Evolutionary conservation across 176 grass and related monocot species (phyloP).

Genomic region (Cenchrus purpureus): DNA sequence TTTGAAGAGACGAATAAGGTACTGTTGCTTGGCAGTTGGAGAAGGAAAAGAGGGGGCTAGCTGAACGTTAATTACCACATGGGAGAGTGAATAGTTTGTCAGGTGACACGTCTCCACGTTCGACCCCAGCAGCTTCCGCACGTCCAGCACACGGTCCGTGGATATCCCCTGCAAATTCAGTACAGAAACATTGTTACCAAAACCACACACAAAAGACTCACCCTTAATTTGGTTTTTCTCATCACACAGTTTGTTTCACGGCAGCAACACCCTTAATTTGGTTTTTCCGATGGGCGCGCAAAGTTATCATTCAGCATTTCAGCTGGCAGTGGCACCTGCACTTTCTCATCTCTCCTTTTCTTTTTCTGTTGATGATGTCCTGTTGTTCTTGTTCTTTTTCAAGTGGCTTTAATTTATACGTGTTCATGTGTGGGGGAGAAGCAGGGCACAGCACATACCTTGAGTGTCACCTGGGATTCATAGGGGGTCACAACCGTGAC

Average conservation of each 20-base stretch:
- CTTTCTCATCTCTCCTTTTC: background rate
- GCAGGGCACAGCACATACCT: conserved; percentile 56
- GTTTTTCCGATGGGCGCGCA: too few relatives aligned
- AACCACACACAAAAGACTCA: background rate
- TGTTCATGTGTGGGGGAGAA: conserved; percentile 1
- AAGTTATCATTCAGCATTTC: too few relatives aligned
- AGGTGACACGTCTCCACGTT: conserved; percentile 91
- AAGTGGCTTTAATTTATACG: background rate
- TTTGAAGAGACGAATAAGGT: background rate
- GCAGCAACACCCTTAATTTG: too few relatives aligned
- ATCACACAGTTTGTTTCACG: background rate
- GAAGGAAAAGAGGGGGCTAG: too few relatives aligned
- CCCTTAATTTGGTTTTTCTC: background rate
- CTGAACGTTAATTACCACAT: conserved; percentile 57
- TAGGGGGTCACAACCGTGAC: conserved; percentile 71
- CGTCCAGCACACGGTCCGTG: conserved; percentile 86
- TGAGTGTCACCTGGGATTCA: conserved; percentile 90
- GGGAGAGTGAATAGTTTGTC: conserved; percentile 89
- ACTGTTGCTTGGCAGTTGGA: background rate
- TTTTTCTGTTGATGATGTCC: background rate
- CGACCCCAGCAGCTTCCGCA: conserved; percentile 75
- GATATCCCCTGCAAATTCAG: conserved; percentile 74
- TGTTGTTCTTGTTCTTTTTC: background rate
- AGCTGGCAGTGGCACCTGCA: too few relatives aligned
- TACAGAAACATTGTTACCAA: background rate